Evolutionary conservation across 768 basidiomycete species (phyloP).

Genomic region (Cystobasidium ongulense): DNA sequence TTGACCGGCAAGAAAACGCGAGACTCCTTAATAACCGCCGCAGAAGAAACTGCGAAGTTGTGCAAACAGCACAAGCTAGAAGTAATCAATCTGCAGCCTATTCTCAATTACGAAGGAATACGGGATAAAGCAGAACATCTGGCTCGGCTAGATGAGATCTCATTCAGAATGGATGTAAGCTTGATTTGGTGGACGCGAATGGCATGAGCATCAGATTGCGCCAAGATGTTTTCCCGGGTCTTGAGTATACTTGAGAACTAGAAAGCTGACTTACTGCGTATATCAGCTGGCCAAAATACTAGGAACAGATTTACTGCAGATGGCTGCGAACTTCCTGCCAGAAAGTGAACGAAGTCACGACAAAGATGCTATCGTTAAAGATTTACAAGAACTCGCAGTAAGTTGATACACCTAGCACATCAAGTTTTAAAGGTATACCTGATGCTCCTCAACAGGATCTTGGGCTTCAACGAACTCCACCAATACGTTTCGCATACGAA

Average conservation of each 20-base stretch:
- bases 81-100: conserved; percentile 28
- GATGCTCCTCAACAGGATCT: conserved; percentile 16
- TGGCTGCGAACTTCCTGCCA: conserved; percentile 30
- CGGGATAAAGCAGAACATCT: conserved; percentile 24
- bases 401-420: not conserved
- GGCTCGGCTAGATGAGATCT: conserved; percentile 17
- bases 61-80: conserved; percentile 12
- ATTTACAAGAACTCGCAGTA: conserved; percentile 32
- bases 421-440: not conserved
- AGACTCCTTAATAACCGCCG: conserved; percentile 23
- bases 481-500: conserved; percentile 33
- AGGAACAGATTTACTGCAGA: conserved; percentile 33
- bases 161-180: conserved; percentile 31
- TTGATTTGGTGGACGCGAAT: not conserved
- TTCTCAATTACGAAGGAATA: conserved; percentile 33
- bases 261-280: not conserved
- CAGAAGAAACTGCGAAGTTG: not conserved
- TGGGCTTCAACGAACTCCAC: conserved; percentile 6
- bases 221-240: too few relatives aligned
- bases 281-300: conserved; percentile 29
- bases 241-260: not conserved
- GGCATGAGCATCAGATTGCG: too few relatives aligned
- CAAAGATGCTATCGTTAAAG: conserved; percentile 26
- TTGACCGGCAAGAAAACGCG: not conserved
- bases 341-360: conserved; percentile 30